Conservation (phyloP, 495 filamentous ascomycete genomes). For the Penicillium diatomitis region DNA sequence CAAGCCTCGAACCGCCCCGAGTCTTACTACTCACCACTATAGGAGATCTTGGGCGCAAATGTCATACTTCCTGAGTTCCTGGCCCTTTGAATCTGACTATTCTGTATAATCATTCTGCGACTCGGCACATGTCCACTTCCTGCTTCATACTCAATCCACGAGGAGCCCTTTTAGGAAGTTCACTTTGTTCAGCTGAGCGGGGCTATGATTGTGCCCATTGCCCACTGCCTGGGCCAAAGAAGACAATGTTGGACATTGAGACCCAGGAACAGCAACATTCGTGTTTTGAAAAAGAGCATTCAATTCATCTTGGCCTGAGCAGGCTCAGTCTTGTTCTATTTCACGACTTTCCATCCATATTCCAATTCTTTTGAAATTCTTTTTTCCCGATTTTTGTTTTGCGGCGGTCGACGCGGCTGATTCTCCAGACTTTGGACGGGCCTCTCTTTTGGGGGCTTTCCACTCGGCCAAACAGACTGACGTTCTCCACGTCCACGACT, state of each 20-base stretch:
- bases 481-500: no score
- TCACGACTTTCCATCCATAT: no score
- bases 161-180: no score
- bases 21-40: no score
- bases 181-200: no score
- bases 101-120: neutral
- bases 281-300: no score
- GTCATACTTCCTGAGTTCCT: constrained; percentile 7
- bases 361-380: neutral
- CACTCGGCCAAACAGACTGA: no score
- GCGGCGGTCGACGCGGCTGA: constrained; percentile 13
- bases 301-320: no score
- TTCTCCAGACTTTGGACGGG: neutral
- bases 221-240: no score
- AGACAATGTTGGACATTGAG: no score
- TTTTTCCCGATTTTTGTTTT: neutral
- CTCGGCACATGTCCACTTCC: neutral
- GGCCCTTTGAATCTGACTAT: neutral
- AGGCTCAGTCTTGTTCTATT: neutral
- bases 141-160: neutral
- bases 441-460: neutral
- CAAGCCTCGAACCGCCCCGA: constrained; percentile 11
- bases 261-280: no score
- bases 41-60: constrained; percentile 5
- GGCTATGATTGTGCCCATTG: no score